Percentiles rank a stretch among this genome's conserved stretches.
Evolutionary conservation across 257 asterid genomes (phyloP).

Genomic region (Misopates orontium): DNA sequence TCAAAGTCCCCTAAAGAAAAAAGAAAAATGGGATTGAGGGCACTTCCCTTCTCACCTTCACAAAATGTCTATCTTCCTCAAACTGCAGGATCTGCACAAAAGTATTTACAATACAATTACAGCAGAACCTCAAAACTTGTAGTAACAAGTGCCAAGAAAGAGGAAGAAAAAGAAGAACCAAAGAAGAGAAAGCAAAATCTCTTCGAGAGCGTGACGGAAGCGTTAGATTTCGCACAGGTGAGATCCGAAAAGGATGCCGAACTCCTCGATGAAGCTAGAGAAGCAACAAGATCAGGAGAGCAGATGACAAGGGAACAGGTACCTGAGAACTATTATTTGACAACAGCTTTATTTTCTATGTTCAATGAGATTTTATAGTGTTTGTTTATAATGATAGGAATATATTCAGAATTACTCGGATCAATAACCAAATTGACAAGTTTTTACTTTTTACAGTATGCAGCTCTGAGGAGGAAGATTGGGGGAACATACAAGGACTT

Average conservation of each 20-base stretch:
- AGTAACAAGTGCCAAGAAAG: slow-evolving; percentile 50
- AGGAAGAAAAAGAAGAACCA: slow-evolving; percentile 30
- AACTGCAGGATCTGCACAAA: slow-evolving; percentile 26
- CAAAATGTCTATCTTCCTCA: slow-evolving; percentile 44
- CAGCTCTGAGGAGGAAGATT: slow-evolving; percentile 95
- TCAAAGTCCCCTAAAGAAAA: neutral
- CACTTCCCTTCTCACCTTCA: slow-evolving; percentile 52
- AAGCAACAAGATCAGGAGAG: slow-evolving; percentile 67
- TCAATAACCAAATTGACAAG: too few relatives aligned
- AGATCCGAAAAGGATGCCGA: slow-evolving; percentile 76
- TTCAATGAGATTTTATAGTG: too few relatives aligned
- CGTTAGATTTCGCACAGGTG: slow-evolving; percentile 83
- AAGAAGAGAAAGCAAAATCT: slow-evolving; percentile 53
- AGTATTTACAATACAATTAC: slow-evolving; percentile 1
- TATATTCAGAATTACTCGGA: too few relatives aligned
- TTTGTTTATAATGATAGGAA: too few relatives aligned
- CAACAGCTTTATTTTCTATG: too few relatives aligned
- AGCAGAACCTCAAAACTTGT: slow-evolving; percentile 31
- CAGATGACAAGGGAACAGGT: slow-evolving; percentile 83
- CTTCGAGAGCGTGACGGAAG: slow-evolving; percentile 71
- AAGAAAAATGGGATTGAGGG: slow-evolving; percentile 49
- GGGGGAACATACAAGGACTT: slow-evolving; percentile 98
- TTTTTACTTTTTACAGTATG: slow-evolving; percentile 51
- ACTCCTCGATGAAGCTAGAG: slow-evolving; percentile 72
- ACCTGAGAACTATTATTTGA: too few relatives aligned